phyloP scores from a whole-genome alignment of 768 basidiomycete species.

The Hypholoma sublateritium region DNA sequence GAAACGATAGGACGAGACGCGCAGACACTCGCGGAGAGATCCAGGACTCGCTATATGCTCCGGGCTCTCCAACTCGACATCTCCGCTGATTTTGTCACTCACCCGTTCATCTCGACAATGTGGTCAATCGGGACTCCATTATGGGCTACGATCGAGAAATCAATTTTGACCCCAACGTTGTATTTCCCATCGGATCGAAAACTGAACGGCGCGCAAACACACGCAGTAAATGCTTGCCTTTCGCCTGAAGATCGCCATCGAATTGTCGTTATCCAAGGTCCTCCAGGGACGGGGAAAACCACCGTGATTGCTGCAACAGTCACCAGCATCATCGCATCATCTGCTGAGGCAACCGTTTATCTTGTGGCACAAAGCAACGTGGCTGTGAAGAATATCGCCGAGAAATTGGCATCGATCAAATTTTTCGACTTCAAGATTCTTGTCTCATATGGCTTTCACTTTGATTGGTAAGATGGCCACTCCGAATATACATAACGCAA shows the following conservation, averaged over 20 bases:
- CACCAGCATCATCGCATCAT: slow-evolving; percentile 29
- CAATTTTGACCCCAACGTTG: slow-evolving; percentile 10
- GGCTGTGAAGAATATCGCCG: slow-evolving; percentile 80
- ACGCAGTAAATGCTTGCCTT: slow-evolving; percentile 33
- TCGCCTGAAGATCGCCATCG: slow-evolving; percentile 27
- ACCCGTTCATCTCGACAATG: slow-evolving; percentile 34
- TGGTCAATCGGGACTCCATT: slow-evolving; percentile 23
- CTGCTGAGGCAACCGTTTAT: slow-evolving; percentile 46
- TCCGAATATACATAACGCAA: not conserved
- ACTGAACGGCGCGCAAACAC: slow-evolving; percentile 36
- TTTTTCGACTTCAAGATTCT: slow-evolving; percentile 57
- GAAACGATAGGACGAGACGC: slow-evolving; percentile 46
- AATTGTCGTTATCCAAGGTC: slow-evolving; percentile 44
- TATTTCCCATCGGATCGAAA: slow-evolving; percentile 16
- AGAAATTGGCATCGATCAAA: slow-evolving; percentile 52
- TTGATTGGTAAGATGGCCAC: slow-evolving; percentile 49
- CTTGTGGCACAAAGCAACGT: slow-evolving; percentile 75
- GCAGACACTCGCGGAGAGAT: slow-evolving; percentile 46
- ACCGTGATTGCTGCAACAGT: slow-evolving; percentile 57
- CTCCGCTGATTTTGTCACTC: slow-evolving; percentile 24
- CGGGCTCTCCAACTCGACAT: slow-evolving; percentile 22
- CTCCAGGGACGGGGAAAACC: slow-evolving; percentile 67
- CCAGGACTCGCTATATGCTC: slow-evolving; percentile 26
- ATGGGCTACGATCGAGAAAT: slow-evolving; percentile 10
- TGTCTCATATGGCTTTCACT: slow-evolving; percentile 64